Conservation (phyloP, 2,329 filamentous ascomycete genomes). For the Pseudogymnoascus pannorum region DNA sequence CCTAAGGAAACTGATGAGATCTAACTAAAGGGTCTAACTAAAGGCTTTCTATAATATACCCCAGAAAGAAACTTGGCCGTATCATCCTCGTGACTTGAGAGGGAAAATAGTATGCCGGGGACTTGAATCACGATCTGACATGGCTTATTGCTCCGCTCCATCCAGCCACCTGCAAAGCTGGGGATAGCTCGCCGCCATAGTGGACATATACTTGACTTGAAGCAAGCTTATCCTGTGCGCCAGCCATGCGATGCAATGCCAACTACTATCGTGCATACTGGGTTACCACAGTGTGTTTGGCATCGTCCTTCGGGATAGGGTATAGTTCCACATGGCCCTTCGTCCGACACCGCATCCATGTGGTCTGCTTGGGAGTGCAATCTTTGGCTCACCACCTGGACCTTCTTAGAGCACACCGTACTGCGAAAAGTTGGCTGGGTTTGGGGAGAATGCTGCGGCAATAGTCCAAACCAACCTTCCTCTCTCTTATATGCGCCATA, state of each 20-base stretch:
- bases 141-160: background rate
- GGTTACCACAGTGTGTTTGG: background rate
- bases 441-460: background rate
- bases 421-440: too few relatives aligned
- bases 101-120: background rate
- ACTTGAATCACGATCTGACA: constrained; percentile 1
- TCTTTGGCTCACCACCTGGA: background rate
- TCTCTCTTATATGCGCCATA: background rate
- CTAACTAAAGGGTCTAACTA: background rate
- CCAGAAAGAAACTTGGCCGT: background rate
- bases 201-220: background rate
- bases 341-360: background rate
- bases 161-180: background rate
- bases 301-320: background rate
- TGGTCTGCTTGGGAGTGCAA: too few relatives aligned
- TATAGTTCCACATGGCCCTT: background rate
- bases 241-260: background rate
- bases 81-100: background rate
- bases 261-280: background rate
- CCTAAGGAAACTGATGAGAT: background rate
- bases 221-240: background rate
- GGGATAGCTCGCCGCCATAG: background rate
- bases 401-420: background rate
- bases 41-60: background rate
- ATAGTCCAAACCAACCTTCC: background rate